A percentile compares a stretch with the other conserved stretches of the same genome.
phyloP scores from a whole-genome alignment of 1,139 yeast genomes.

The Suhomyces bokatorum region DNA sequence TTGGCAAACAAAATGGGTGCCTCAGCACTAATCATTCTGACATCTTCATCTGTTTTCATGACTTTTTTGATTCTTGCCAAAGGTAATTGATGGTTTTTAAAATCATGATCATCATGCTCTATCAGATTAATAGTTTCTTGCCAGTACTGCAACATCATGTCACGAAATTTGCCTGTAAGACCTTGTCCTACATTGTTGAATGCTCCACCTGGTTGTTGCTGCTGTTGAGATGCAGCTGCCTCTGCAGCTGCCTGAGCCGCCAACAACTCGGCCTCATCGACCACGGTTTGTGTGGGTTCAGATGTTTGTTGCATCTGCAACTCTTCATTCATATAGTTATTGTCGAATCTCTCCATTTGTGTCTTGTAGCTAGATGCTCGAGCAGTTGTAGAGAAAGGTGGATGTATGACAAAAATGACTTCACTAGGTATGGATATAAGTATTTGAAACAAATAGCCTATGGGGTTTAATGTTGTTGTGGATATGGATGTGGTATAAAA shows the following conservation, averaged over 20 bases:
- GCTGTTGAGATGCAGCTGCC: constrained; percentile 50
- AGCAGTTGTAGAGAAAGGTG: neutral
- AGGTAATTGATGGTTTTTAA: constrained; percentile 91
- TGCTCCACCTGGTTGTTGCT: constrained; percentile 60
- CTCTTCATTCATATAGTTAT: constrained; percentile 18
- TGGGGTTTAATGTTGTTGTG: neutral
- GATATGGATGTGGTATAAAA: neutral
- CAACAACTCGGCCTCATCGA: constrained; percentile 20
- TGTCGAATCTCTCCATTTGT: constrained; percentile 18
- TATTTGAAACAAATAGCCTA: no score
- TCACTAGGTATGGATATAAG: no score
- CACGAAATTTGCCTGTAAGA: constrained; percentile 74
- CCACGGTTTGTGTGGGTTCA: constrained; percentile 17
- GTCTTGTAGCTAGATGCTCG: neutral
- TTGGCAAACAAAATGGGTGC: constrained; percentile 97
- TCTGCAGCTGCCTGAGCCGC: constrained; percentile 53
- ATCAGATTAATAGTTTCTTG: constrained; percentile 90
- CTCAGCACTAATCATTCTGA: constrained; percentile 95
- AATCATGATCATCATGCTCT: constrained; percentile 87
- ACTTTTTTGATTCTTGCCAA: constrained; percentile 92
- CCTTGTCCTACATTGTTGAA: constrained; percentile 96
- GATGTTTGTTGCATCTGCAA: constrained; percentile 13
- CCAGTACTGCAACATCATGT: constrained; percentile 95
- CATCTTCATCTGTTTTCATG: constrained; percentile 98
- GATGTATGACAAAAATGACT: neutral